Evolutionary conservation across 2,329 filamentous ascomycete genomes (phyloP).

Genomic region (Sporothrix protearum): DNA sequence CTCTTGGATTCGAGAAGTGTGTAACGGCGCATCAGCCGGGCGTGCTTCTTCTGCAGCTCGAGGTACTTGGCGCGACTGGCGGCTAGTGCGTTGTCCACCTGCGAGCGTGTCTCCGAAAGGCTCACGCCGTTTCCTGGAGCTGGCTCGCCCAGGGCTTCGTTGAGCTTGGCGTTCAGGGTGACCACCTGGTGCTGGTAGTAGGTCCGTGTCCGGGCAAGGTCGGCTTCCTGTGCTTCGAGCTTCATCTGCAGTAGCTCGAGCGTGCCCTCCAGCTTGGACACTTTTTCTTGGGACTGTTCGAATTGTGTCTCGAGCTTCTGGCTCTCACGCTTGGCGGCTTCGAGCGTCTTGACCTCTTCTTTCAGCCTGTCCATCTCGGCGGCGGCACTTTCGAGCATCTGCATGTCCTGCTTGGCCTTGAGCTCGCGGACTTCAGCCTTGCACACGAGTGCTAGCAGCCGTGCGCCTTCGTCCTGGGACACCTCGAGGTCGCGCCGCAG

Average conservation of each 20-base stretch:
- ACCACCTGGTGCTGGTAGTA: conserved; percentile 49
- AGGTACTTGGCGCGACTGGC: conserved; percentile 53
- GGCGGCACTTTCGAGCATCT: conserved; percentile 46
- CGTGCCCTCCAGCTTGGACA: conserved; percentile 56
- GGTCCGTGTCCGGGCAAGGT: conserved; percentile 43
- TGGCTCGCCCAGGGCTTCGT: conserved; percentile 36
- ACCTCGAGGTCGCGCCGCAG: conserved; percentile 57
- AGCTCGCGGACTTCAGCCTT: conserved; percentile 67
- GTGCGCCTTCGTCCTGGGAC: conserved; percentile 58
- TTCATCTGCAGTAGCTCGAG: conserved; percentile 58
- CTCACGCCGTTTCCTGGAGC: conserved; percentile 22
- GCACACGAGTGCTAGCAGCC: conserved; percentile 62
- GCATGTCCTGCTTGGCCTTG: conserved; percentile 54
- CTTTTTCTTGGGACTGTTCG: conserved; percentile 54
- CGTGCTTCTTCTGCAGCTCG: conserved; percentile 52
- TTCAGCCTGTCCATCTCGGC: conserved; percentile 59
- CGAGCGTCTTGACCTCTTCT: conserved; percentile 56
- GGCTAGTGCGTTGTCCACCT: conserved; percentile 46
- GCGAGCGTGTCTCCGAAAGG: conserved; percentile 37
- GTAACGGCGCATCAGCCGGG: conserved; percentile 50
- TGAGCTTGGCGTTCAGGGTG: conserved; percentile 46
- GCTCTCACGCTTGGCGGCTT: conserved; percentile 58
- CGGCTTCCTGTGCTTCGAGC: conserved; percentile 49
- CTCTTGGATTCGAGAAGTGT: conserved; percentile 45
- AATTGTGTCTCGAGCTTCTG: conserved; percentile 62